Conservation (phyloP, 306 rosid genomes). For the Sicyos edulis region DNA sequence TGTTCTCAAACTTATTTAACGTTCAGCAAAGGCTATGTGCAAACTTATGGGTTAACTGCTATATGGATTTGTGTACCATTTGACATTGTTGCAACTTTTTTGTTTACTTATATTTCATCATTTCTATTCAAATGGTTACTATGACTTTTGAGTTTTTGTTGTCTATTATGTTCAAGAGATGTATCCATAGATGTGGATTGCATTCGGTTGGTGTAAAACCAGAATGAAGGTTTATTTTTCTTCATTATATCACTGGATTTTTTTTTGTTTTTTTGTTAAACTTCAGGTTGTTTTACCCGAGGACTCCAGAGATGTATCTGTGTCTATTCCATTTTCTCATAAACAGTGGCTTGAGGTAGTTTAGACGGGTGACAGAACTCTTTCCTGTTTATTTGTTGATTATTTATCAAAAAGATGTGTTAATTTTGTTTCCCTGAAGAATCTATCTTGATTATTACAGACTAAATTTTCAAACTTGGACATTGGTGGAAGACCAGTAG, state of each 20-base stretch:
- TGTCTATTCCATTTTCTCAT: slow-evolving; percentile 65
- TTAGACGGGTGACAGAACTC: slow-evolving; percentile 1
- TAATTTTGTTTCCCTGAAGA: background rate
- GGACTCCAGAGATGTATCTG: slow-evolving; percentile 74
- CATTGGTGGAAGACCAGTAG: slow-evolving; percentile 87
- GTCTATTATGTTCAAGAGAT: background rate
- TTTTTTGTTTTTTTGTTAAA: slow-evolving; percentile 16
- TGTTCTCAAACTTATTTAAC: background rate
- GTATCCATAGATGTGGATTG: slow-evolving; percentile 15
- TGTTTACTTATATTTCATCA: background rate
- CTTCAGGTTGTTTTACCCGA: slow-evolving; percentile 96
- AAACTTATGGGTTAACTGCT: background rate
- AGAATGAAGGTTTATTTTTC: background rate
- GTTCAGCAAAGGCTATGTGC: background rate
- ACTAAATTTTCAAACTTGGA: slow-evolving; percentile 92
- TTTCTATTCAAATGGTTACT: background rate
- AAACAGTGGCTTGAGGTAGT: slow-evolving; percentile 76
- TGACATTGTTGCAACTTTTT: background rate
- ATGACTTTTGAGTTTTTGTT: background rate
- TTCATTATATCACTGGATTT: background rate
- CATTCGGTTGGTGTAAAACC: slow-evolving; percentile 13
- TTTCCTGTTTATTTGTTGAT: slow-evolving; percentile 12
- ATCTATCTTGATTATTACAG: slow-evolving; percentile 41
- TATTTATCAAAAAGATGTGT: background rate
- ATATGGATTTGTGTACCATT: background rate